Evolutionary conservation across 805 yeast genomes (phyloP).

Genomic region (Jamesozyma piceae): DNA sequence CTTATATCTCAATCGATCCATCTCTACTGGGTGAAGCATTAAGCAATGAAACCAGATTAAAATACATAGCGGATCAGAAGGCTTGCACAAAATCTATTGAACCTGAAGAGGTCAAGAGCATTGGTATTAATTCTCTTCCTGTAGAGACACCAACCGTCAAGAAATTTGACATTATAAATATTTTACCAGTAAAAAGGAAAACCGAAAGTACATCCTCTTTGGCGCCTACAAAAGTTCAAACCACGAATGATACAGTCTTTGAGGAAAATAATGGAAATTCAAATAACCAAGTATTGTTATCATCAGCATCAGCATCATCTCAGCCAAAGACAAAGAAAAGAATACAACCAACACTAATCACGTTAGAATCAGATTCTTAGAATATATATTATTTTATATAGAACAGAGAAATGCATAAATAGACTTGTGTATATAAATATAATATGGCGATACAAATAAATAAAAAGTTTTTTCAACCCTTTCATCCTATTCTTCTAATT

Average conservation of each 20-base stretch:
- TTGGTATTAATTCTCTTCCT: not conserved
- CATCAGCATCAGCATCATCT: not conserved
- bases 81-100: not conserved
- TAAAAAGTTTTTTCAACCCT: no score
- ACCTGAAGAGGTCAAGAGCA: not conserved
- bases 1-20: slow-evolving; percentile 47
- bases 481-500: not conserved
- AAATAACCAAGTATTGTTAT: not conserved
- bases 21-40: slow-evolving; percentile 48
- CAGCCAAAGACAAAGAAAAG: slow-evolving; percentile 13
- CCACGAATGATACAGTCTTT: not conserved
- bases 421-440: not conserved
- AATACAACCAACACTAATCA: slow-evolving; percentile 16
- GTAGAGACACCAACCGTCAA: not conserved
- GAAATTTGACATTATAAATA: slow-evolving; percentile 11
- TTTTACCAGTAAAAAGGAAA: slow-evolving; percentile 17
- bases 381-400: not conserved
- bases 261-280: not conserved
- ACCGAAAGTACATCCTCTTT: not conserved
- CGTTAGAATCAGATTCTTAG: not conserved
- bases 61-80: not conserved
- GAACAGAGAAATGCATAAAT: not conserved
- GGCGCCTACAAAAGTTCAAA: not conserved
- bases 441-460: no score
- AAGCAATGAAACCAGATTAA: slow-evolving; percentile 3